Percentiles rank a stretch among this genome's conserved stretches.
phyloP scores from a whole-genome alignment of 2,329 filamentous ascomycete genomes.

The Exophiala xenobiotica region DNA sequence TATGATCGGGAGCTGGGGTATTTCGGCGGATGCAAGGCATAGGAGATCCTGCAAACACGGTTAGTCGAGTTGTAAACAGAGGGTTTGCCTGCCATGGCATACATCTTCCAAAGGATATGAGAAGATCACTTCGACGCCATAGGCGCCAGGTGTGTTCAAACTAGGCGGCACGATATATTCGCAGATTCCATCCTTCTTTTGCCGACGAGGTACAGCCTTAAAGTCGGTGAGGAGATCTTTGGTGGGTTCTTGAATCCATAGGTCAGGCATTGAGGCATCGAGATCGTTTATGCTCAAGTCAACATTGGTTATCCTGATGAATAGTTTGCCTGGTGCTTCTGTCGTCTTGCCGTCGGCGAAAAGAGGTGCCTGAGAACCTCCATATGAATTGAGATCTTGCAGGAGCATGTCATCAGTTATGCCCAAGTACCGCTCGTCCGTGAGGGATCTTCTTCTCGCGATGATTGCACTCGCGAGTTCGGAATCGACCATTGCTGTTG shows the following conservation, averaged over 20 bases:
- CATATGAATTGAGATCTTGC: slow-evolving; percentile 60
- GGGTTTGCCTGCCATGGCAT: too few species aligned
- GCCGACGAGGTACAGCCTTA: slow-evolving; percentile 18
- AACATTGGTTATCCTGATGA: slow-evolving; percentile 34
- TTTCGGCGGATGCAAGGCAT: slow-evolving; percentile 25
- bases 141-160: slow-evolving; percentile 20
- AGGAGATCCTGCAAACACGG: slow-evolving; percentile 2
- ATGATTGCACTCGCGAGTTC: slow-evolving; percentile 41
- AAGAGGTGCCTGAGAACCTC: slow-evolving; percentile 52
- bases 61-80: slow-evolving; percentile 2
- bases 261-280: slow-evolving; percentile 25
- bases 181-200: slow-evolving; percentile 25
- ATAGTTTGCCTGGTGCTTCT: slow-evolving; percentile 33
- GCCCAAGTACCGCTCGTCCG: slow-evolving; percentile 46
- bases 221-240: slow-evolving; percentile 28
- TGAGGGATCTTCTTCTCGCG: slow-evolving; percentile 50
- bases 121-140: slow-evolving; percentile 28
- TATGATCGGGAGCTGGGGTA: slow-evolving; percentile 36
- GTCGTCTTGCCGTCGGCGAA: slow-evolving; percentile 43
- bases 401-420: slow-evolving; percentile 51
- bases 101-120: slow-evolving; percentile 28
- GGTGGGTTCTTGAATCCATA: slow-evolving; percentile 30
- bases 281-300: slow-evolving; percentile 26
- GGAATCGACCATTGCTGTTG: slow-evolving; percentile 28
- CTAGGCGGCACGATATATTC: slow-evolving; percentile 29